Evolutionary conservation across 495 filamentous ascomycete species (phyloP).

Genomic region (Staphylotrichum longicolle): DNA sequence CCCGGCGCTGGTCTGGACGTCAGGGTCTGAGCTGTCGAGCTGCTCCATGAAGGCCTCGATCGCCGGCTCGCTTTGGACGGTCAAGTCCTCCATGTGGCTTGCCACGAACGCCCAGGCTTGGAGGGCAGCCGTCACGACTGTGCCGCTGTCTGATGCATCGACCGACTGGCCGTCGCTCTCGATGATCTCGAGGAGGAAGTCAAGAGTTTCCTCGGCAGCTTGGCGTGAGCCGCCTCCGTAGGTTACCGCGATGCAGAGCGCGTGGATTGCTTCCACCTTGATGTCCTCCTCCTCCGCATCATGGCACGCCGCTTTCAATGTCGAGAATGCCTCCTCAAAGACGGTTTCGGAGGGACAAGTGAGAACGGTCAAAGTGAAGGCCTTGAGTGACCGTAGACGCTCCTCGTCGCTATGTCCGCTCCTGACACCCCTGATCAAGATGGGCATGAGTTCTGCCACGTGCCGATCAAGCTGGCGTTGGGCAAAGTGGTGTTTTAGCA

Average conservation of each 20-base stretch:
- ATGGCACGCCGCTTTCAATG: constrained; percentile 68
- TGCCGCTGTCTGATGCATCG: constrained; percentile 68
- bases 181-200: constrained; percentile 80
- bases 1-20: constrained; percentile 82
- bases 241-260: constrained; percentile 68
- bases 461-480: constrained; percentile 62
- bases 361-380: constrained; percentile 72
- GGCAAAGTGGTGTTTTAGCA: constrained; percentile 71
- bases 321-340: constrained; percentile 60
- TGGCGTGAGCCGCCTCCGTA: constrained; percentile 74
- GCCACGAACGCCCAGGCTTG: constrained; percentile 87
- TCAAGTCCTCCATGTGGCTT: constrained; percentile 77
- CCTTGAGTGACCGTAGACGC: constrained; percentile 66
- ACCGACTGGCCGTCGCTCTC: constrained; percentile 78
- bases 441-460: constrained; percentile 63
- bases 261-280: constrained; percentile 74
- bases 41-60: constrained; percentile 90
- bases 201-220: constrained; percentile 73
- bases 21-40: constrained; percentile 69
- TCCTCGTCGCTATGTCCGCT: constrained; percentile 70
- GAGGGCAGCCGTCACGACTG: constrained; percentile 78
- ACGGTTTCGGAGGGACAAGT: constrained; percentile 68
- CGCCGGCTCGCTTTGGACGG: constrained; percentile 66
- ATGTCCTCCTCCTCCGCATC: constrained; percentile 62
- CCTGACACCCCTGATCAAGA: constrained; percentile 72